Evolutionary conservation across 1,284 basidiomycete species (phyloP).

Genomic region (Megacollybia platyphylla): DNA sequence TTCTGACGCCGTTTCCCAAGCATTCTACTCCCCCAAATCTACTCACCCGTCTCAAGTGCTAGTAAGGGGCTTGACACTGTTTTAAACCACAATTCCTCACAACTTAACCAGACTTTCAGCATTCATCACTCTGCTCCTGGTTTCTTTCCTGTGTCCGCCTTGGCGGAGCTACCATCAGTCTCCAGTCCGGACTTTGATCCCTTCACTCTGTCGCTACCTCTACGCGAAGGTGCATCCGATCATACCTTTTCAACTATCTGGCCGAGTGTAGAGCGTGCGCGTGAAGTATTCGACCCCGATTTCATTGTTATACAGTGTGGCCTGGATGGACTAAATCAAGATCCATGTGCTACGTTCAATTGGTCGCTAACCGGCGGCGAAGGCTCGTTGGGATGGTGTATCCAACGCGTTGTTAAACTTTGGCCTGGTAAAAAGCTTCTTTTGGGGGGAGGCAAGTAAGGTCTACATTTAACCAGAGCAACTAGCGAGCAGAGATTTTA

Average conservation of each 20-base stretch:
- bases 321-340: constrained; percentile 75
- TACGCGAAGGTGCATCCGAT: constrained; percentile 53
- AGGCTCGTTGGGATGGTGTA: constrained; percentile 63
- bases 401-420: constrained; percentile 35
- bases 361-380: constrained; percentile 44
- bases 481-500: constrained; percentile 11
- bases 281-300: constrained; percentile 59
- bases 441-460: constrained; percentile 47
- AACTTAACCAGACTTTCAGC: constrained; percentile 50
- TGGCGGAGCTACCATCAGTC: constrained; percentile 35
- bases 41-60: constrained; percentile 40
- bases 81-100: not conserved
- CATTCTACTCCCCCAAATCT: constrained; percentile 39
- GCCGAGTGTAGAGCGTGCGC: constrained; percentile 48
- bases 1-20: constrained; percentile 77
- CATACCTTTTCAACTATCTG: constrained; percentile 53
- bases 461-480: constrained; percentile 1
- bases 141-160: constrained; percentile 67
- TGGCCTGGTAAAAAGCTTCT: constrained; percentile 55
- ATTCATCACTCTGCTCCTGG: constrained; percentile 73
- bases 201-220: constrained; percentile 67
- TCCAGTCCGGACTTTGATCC: constrained; percentile 38
- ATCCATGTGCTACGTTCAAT: constrained; percentile 71
- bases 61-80: constrained; percentile 16
- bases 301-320: constrained; percentile 81